Evolutionary conservation across 805 yeast genomes (phyloP), one percentile per base, ranked within the genome.

Genomic region (Barnettozyma wickerhamii): DNA sequence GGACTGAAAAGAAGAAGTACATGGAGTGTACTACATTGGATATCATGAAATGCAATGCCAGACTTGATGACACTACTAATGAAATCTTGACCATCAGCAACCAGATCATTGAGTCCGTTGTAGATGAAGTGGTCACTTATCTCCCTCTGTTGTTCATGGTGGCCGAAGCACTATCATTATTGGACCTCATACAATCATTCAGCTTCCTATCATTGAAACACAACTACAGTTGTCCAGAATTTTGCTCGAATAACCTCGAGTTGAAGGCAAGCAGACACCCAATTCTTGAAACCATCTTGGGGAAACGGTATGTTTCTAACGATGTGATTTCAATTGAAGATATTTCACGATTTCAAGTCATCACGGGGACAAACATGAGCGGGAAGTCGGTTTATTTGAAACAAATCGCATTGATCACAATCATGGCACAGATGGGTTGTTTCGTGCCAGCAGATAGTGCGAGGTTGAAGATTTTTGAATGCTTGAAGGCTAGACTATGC

Each of bases 281-380:
- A 5, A 52, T 73, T 1, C 40, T 70, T 14, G 74, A 70, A 39
- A 43, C 50, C 1, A 31, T 52, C 2, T 38, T 62, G 2, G 42
- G 50, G 7, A 33, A 47, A 12, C 14, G 30, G n/a, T 66, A 61
- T 48, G 50, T 69, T 14, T 53, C 71, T 1, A 74, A 74, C 52
- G 69, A 69, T 47, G 57, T 69, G 1, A 57, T 59, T 4, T 58
- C 64, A 5, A 49, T 60, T 6, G 43, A 52, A 5, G 62, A 58
- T 9, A 55, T 62, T 7, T 69, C 76, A 3, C 49, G 69, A 21
- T 51, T 74, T 7, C 75, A 72, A 41, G 64, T 78, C 2, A 64
- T 78, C 5, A 77, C 82, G 0, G 83, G 84, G 0, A 74, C 78
- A 4, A 78, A 78, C 46, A 75, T 75, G 80, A 78, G 81, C 36